Evolutionary conservation across 1,284 basidiomycete genomes (phyloP).

Genomic region (Earliella scabrosa): DNA sequence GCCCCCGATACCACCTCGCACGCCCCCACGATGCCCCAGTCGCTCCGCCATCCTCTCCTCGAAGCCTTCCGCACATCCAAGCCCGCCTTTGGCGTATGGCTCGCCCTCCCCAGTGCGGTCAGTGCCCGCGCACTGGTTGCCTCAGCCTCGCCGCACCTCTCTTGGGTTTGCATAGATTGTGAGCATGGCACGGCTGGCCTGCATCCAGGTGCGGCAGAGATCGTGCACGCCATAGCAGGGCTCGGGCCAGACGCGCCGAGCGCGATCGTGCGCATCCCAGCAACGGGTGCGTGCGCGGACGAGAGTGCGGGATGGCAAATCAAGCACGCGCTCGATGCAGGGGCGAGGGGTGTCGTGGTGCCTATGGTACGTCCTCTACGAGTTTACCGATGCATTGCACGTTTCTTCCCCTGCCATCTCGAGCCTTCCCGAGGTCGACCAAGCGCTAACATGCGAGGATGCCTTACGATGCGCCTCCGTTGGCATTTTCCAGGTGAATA

Average conservation of each 20-base stretch:
- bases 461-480: neutral
- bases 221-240: slow-evolving; percentile 53
- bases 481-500: slow-evolving; percentile 57
- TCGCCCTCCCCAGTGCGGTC: slow-evolving; percentile 59
- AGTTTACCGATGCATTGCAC: too few species aligned
- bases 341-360: slow-evolving; percentile 63
- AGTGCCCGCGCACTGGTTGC: slow-evolving; percentile 61
- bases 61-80: slow-evolving; percentile 34
- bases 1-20: too few species aligned
- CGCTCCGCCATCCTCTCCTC: slow-evolving; percentile 33
- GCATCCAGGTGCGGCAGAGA: slow-evolving; percentile 58
- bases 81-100: slow-evolving; percentile 72
- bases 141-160: slow-evolving; percentile 55
- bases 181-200: slow-evolving; percentile 65
- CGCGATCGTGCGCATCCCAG: slow-evolving; percentile 62
- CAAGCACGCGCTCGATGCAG: slow-evolving; percentile 68
- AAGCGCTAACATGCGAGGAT: neutral
- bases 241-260: slow-evolving; percentile 48
- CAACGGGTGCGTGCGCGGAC: slow-evolving; percentile 54
- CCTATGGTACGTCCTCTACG: slow-evolving; percentile 59
- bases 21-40: neutral
- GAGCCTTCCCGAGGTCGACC: too few species aligned
- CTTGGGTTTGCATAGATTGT: slow-evolving; percentile 68
- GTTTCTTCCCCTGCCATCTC: too few species aligned
- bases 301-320: slow-evolving; percentile 64